A percentile compares a stretch with the other conserved stretches of the same genome.
Evolutionary conservation across 2,329 filamentous ascomycete genomes (phyloP).

Genomic region (Penicillium oxalicum): DNA sequence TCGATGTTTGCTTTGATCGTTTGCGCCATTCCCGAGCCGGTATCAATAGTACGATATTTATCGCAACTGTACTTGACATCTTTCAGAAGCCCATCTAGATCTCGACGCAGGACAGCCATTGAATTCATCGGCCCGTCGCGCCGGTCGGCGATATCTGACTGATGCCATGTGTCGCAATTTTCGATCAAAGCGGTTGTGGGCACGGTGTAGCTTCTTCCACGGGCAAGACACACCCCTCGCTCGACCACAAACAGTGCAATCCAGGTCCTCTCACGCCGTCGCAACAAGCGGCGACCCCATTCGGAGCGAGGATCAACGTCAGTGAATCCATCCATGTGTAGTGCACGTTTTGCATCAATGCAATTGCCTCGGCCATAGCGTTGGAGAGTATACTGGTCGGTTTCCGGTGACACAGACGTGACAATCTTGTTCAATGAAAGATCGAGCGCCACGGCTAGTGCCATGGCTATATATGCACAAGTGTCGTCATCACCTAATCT

Average conservation of each 20-base stretch:
- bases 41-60: slow-evolving; percentile 27
- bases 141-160: slow-evolving; percentile 56
- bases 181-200: slow-evolving; percentile 61
- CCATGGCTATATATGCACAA: slow-evolving; percentile 64
- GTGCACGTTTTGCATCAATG: slow-evolving; percentile 59
- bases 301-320: slow-evolving; percentile 57
- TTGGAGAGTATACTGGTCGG: slow-evolving; percentile 43
- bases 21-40: slow-evolving; percentile 29
- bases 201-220: slow-evolving; percentile 63
- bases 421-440: slow-evolving; percentile 65
- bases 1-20: slow-evolving; percentile 56
- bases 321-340: slow-evolving; percentile 62
- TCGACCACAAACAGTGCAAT: slow-evolving; percentile 67
- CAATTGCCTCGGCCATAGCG: slow-evolving; percentile 60
- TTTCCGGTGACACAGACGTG: slow-evolving; percentile 45
- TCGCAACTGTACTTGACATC: slow-evolving; percentile 35
- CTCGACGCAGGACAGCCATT: slow-evolving; percentile 62
- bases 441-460: slow-evolving; percentile 63
- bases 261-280: slow-evolving; percentile 64
- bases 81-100: slow-evolving; percentile 43
- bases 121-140: slow-evolving; percentile 68
- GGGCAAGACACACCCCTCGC: slow-evolving; percentile 64
- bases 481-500: slow-evolving; percentile 59
- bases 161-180: slow-evolving; percentile 64
- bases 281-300: slow-evolving; percentile 55